A percentile compares a stretch with the other conserved stretches of the same genome.
Conservation (phyloP, 1,139 yeast genomes). For the Waltiozyma sp. region DNA sequence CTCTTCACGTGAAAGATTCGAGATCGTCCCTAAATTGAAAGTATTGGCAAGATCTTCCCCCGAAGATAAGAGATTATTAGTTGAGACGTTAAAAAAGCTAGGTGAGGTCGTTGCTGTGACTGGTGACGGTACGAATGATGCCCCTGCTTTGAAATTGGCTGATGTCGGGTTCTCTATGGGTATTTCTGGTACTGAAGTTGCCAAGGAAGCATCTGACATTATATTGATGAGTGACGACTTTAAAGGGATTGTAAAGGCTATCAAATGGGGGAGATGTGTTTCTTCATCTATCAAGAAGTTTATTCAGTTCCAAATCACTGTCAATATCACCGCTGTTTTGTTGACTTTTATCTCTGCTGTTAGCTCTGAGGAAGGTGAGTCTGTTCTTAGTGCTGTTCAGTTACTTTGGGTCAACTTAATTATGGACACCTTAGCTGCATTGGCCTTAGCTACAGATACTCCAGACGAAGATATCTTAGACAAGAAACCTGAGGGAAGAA, state of each 20-base stretch:
- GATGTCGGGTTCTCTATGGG: constrained; percentile 96
- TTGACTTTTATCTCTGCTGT: constrained; percentile 92
- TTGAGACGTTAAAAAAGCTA: constrained; percentile 64
- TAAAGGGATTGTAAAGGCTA: constrained; percentile 92
- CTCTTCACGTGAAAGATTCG: constrained; percentile 41
- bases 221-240: constrained; percentile 93
- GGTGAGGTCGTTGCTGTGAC: constrained; percentile 98
- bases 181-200: constrained; percentile 87
- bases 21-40: constrained; percentile 57
- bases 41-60: constrained; percentile 94
- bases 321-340: constrained; percentile 88
- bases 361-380: constrained; percentile 61
- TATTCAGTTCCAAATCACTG: constrained; percentile 92
- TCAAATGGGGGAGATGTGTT: constrained; percentile 98
- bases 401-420: constrained; percentile 93
- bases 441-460: constrained; percentile 95
- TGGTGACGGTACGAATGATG: constrained; percentile 97
- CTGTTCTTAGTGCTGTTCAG: constrained; percentile 95
- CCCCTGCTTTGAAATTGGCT: constrained; percentile 86
- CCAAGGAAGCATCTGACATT: constrained; percentile 91
- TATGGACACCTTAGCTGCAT: constrained; percentile 97
- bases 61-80: constrained; percentile 82
- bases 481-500: constrained; percentile 77
- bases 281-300: constrained; percentile 89
- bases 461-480: constrained; percentile 76